Percentiles rank a stretch among this genome's conserved stretches.
These are phyloP conservation scores for Aspergillus ellipticus DNA, from an alignment of 495 filamentous ascomycete genomes.

Conservation along the genomic window DNA sequence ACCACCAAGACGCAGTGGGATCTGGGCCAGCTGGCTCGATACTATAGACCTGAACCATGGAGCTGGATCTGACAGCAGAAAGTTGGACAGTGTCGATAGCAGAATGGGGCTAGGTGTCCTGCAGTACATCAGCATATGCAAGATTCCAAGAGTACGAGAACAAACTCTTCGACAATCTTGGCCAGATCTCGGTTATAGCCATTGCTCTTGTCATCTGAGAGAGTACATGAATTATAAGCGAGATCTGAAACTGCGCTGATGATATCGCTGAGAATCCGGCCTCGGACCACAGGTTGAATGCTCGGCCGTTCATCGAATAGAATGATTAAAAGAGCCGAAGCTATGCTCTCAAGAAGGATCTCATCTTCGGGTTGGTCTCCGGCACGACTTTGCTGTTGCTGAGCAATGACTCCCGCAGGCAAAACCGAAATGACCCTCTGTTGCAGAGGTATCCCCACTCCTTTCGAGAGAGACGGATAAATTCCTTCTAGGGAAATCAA, in stretches of 20 bases:
- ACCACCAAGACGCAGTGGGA: slow-evolving; percentile 64
- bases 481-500: slow-evolving; percentile 54
- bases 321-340: slow-evolving; percentile 27
- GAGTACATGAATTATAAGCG: slow-evolving; percentile 36
- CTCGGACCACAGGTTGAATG: slow-evolving; percentile 39
- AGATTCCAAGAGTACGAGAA: background rate
- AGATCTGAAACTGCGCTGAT: slow-evolving; percentile 40
- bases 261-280: slow-evolving; percentile 43
- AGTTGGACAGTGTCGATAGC: slow-evolving; percentile 43
- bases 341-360: slow-evolving; percentile 28
- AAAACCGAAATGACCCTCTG: slow-evolving; percentile 50
- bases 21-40: slow-evolving; percentile 50
- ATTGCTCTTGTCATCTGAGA: slow-evolving; percentile 13
- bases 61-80: slow-evolving; percentile 43
- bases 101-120: slow-evolving; percentile 42
- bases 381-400: slow-evolving; percentile 20
- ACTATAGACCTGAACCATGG: slow-evolving; percentile 48
- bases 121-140: slow-evolving; percentile 17
- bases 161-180: slow-evolving; percentile 44
- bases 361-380: slow-evolving; percentile 27
- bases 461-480: slow-evolving; percentile 51
- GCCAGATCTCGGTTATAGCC: slow-evolving; percentile 28
- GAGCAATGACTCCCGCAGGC: slow-evolving; percentile 43
- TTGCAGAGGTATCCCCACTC: slow-evolving; percentile 54
- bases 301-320: slow-evolving; percentile 31